Conservation (phyloP, 2,329 filamentous ascomycete species). For the Claviceps arundinis region DNA sequence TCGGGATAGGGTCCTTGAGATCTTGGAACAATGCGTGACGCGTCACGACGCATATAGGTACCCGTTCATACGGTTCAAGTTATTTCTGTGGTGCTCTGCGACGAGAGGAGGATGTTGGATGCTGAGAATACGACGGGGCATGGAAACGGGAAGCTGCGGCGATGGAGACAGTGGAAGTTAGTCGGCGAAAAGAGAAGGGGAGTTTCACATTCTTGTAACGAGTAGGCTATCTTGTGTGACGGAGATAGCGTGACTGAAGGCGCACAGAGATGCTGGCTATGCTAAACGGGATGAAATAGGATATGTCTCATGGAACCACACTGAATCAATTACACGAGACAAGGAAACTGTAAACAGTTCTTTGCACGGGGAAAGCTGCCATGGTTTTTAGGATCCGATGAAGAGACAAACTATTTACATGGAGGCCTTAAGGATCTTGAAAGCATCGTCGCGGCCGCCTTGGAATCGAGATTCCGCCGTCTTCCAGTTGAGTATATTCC, state of each 20-base stretch:
- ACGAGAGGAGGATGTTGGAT: background rate
- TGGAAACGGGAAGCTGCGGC: background rate
- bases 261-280: constrained; percentile 3
- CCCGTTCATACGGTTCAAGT: no score
- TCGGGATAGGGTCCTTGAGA: no score
- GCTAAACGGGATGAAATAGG: constrained; percentile 1
- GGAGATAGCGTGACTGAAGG: constrained; percentile 1
- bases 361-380: background rate
- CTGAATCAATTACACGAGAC: background rate
- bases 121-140: background rate
- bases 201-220: background rate
- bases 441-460: constrained; percentile 32
- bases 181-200: background rate
- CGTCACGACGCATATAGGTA: no score
- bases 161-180: background rate
- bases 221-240: constrained; percentile 1
- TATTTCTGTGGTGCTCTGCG: background rate
- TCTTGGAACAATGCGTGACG: no score
- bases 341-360: background rate
- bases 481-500: constrained; percentile 70
- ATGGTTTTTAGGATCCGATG: background rate
- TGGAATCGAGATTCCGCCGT: constrained; percentile 50
- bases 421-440: constrained; percentile 30
- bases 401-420: constrained; percentile 15
- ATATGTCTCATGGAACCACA: background rate